Base-by-base conservation (phyloP, 1,139 yeast genomes). In the Hyphopichia burtonii region DNA sequence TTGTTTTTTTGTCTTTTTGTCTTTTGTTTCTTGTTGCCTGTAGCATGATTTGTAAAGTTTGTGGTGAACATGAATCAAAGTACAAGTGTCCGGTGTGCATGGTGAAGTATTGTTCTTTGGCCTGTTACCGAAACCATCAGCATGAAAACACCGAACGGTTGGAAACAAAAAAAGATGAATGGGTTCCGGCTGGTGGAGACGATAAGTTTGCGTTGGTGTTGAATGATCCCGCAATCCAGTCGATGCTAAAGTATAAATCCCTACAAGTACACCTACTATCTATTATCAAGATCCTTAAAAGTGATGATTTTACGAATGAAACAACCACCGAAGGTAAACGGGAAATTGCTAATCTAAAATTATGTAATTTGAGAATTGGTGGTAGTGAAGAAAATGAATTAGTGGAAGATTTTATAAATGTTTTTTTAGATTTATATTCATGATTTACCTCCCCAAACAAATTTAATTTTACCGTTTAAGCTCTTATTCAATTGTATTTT, bases 31-130 rank as follows among this genome's bases (percentile, higher is more conserved):
- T n/a, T n/a, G n/a, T n/a, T n/a, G n/a, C n/a, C n/a, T n/a, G n/a
- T n/a, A 34, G 40, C 11, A 23, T 18, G 15, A n/a, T 25, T 35
- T 81, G 86, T 59, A 66, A 62, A 14, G 70, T 82, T 7, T 82
- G 87, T 51, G 41, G 51, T 2, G 54, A 40, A 2, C 50, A 58
- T 2, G 63, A 61, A 33, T 65, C 78, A 27, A 81, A 79, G 51
- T 83, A 83, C 58, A 82, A 74, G 51, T 83, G 90, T 54, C 86
- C 89, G 2, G 75, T 69, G 46, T 82, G 89, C 44, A 37, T 45
- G 1, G 47, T 61, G 2, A 52, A 43, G 3, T 72, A 72, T 57
- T 84, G 91, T 51, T 80, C 87, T 0, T 44, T 84, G 10, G 50
- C 45, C 1, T 84, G 91, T 50, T 84, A 74, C 56, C 83, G 83